phyloP scores from a whole-genome alignment of 2,329 filamentous ascomycete genomes.

The Calonectria pteridis region DNA sequence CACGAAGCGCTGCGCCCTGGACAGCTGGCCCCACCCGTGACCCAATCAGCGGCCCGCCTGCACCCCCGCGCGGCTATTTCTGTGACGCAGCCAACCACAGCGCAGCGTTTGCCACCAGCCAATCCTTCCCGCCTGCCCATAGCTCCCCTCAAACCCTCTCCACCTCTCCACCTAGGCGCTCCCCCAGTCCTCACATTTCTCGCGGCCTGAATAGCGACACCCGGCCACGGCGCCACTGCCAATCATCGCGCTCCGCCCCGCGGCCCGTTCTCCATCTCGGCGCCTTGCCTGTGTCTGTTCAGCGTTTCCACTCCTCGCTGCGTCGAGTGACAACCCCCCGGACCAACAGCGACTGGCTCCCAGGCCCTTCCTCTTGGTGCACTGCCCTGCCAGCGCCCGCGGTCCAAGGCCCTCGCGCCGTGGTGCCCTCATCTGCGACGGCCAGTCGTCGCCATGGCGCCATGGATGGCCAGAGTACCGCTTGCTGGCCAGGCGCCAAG shows the following conservation, averaged over 20 bases:
- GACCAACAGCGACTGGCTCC: slow-evolving; percentile 36
- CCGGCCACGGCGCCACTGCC: slow-evolving; percentile 28
- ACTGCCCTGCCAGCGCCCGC: slow-evolving; percentile 30
- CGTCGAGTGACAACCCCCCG: slow-evolving; percentile 35
- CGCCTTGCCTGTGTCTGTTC: slow-evolving; percentile 14
- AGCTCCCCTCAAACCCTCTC: slow-evolving; percentile 20
- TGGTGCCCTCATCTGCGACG: slow-evolving; percentile 23
- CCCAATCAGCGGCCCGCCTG: slow-evolving; percentile 37
- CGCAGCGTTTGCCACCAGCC: slow-evolving; percentile 19
- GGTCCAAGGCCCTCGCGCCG: slow-evolving; percentile 23
- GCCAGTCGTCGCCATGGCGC: slow-evolving; percentile 23
- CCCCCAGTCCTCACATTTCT: slow-evolving; percentile 9
- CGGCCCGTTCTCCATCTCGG: slow-evolving; percentile 11
- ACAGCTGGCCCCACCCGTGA: neutral
- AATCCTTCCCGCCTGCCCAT: slow-evolving; percentile 14
- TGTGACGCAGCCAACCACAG: slow-evolving; percentile 42
- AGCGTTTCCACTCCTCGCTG: slow-evolving; percentile 18
- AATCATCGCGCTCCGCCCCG: slow-evolving; percentile 13
- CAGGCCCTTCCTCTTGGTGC: slow-evolving; percentile 23
- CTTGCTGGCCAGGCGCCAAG: slow-evolving; percentile 18
- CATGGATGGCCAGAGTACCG: slow-evolving; percentile 24
- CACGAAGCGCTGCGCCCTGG: slow-evolving; percentile 19
- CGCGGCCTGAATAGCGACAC: slow-evolving; percentile 22
- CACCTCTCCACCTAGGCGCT: slow-evolving; percentile 13
- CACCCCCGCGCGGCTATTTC: slow-evolving; percentile 41